phyloP scores from a whole-genome alignment of 2,329 filamentous ascomycete species.

The Colletotrichum melonis region DNA sequence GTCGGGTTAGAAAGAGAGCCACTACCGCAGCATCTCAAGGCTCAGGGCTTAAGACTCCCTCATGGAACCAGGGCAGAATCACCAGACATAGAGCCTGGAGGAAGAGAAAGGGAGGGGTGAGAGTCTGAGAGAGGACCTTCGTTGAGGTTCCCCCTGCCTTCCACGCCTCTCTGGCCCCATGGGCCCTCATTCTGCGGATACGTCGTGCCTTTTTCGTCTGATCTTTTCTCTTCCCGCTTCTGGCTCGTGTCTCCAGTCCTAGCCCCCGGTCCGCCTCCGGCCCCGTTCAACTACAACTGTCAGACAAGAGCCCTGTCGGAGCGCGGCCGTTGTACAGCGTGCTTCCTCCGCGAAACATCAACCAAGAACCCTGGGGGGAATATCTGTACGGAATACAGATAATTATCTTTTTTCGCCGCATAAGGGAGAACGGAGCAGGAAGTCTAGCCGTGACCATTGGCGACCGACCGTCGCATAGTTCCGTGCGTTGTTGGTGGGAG shows the following conservation, averaged over 20 bases:
- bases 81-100: constrained; percentile 7
- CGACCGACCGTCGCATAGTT: background rate
- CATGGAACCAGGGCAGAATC: background rate
- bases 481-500: constrained; percentile 17
- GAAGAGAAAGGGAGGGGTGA: background rate
- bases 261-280: constrained; percentile 14
- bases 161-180: constrained; percentile 15
- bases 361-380: constrained; percentile 21
- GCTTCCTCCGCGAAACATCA: constrained; percentile 13
- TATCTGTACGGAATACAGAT: background rate
- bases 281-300: constrained; percentile 17
- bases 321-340: background rate
- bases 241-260: constrained; percentile 15
- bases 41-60: background rate
- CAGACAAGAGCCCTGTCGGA: constrained; percentile 13
- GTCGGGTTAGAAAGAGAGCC: constrained; percentile 30
- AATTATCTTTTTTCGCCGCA: constrained; percentile 4
- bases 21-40: constrained; percentile 13
- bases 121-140: background rate
- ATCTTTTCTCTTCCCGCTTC: constrained; percentile 38
- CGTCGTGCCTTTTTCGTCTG: constrained; percentile 38
- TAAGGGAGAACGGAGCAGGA: constrained; percentile 22
- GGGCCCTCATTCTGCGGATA: background rate
- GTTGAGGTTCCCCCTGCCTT: constrained; percentile 19
- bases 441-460: background rate